phyloP scores from a whole-genome alignment of 768 basidiomycete species.

The Leccinum pellstonianum region DNA sequence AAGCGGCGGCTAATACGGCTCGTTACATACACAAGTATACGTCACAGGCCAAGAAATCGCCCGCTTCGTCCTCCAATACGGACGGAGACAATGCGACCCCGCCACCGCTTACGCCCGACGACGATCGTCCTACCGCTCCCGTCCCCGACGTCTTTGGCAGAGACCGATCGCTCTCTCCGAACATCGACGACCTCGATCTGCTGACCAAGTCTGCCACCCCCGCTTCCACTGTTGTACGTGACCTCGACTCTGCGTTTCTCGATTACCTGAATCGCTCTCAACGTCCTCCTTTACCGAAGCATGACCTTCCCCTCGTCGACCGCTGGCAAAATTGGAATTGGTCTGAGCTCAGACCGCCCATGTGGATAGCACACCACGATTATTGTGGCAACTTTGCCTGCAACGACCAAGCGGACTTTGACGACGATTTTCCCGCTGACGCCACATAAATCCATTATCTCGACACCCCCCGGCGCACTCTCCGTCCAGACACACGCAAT shows the following conservation, averaged over 20 bases:
- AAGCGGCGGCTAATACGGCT: slow-evolving; percentile 3
- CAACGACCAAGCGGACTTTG: slow-evolving; percentile 23
- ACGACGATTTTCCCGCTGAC: slow-evolving; percentile 21
- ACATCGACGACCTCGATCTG: slow-evolving; percentile 20
- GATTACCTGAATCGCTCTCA: slow-evolving; percentile 28
- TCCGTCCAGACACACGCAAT: slow-evolving; percentile 8
- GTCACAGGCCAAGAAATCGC: slow-evolving; percentile 23
- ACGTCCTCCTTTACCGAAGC: slow-evolving; percentile 23
- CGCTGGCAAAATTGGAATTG: slow-evolving; percentile 36
- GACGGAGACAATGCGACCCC: slow-evolving; percentile 34
- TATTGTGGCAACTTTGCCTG: slow-evolving; percentile 1
- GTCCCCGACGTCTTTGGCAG: slow-evolving; percentile 19
- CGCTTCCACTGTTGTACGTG: slow-evolving; percentile 22
- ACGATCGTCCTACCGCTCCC: slow-evolving; percentile 22
- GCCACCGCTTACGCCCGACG: slow-evolving; percentile 38
- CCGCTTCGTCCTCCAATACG: slow-evolving; percentile 29
- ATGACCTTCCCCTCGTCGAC: slow-evolving; percentile 18
- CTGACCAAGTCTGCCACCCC: slow-evolving; percentile 11
- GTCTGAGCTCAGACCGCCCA: slow-evolving; percentile 33
- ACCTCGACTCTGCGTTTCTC: slow-evolving; percentile 22
- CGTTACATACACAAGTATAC: slow-evolving; percentile 15
- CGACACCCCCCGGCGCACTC: slow-evolving; percentile 14
- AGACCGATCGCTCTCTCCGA: slow-evolving; percentile 26
- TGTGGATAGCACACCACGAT: slow-evolving; percentile 21
- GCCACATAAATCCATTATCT: slow-evolving; percentile 15